Percentiles rank a stretch among this genome's conserved stretches.
phyloP scores from a whole-genome alignment of 2,329 filamentous ascomycete species.

The Tricladium varicosporioides region DNA sequence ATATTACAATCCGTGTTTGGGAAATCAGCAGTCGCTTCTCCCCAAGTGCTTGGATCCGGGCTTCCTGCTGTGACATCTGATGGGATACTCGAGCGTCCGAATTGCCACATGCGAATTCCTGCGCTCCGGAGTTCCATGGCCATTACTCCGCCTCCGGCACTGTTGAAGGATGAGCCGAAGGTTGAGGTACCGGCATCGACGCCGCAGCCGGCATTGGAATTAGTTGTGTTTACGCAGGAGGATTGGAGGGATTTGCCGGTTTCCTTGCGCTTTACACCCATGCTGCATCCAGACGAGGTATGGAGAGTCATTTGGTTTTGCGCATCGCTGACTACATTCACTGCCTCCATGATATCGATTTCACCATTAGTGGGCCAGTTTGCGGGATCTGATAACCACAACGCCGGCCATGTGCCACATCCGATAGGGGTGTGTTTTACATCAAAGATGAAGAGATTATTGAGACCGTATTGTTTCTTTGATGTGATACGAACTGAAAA shows the following conservation, averaged over 20 bases:
- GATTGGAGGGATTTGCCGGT: conserved; percentile 46
- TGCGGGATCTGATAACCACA: conserved; percentile 61
- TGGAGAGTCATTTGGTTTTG: conserved; percentile 47
- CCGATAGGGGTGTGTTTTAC: conserved; percentile 57
- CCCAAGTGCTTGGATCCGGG: conserved; percentile 46
- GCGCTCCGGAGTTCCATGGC: conserved; percentile 46
- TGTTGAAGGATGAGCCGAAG: conserved; percentile 55
- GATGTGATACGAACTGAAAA: conserved; percentile 53
- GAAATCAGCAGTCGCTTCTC: conserved; percentile 44
- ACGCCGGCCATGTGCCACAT: conserved; percentile 52
- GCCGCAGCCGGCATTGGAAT: conserved; percentile 42
- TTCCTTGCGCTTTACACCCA: conserved; percentile 43
- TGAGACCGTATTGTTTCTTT: conserved; percentile 49
- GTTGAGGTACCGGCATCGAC: conserved; percentile 41
- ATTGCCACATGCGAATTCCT: conserved; percentile 51
- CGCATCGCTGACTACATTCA: conserved; percentile 41
- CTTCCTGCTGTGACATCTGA: conserved; percentile 40
- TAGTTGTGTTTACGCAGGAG: conserved; percentile 42
- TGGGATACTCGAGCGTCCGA: conserved; percentile 43
- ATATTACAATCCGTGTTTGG: conserved; percentile 66
- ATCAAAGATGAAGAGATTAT: conserved; percentile 57
- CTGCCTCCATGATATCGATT: conserved; percentile 52
- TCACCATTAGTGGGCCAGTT: conserved; percentile 64
- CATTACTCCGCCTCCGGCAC: conserved; percentile 45
- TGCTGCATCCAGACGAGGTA: conserved; percentile 42